Evolutionary conservation across 78 protist genomes (phyloP), one percentile per base, ranked within the genome.

Genomic region (Dictyostelium citrinum): DNA sequence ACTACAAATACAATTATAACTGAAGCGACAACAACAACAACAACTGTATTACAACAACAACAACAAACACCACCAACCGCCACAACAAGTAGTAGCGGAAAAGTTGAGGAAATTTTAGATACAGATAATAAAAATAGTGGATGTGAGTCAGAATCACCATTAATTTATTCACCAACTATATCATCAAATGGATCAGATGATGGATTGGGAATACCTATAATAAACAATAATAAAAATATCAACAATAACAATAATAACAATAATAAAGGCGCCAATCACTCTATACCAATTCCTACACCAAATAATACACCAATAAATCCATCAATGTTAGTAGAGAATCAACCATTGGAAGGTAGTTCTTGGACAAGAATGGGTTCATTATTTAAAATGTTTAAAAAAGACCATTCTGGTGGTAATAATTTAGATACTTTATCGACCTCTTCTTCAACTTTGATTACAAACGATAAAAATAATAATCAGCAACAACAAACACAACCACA

Each of bases 341-440:
- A 51, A 20, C 37, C 27, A 33, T 35, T 27, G 2, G 79, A 55
- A 5, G 82, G 64, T 35, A 17, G 37, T 14, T 75, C 91, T n/a
- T 84, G 91, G 91, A 58, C 72, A 12, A 84, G 75, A 84, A 64
- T 82, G 55, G 80, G 90, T 20, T 71, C 82, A 11, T 74, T 84
- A 17, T 71, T 58, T 45, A 84, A 84, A 37, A 84, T 84, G 83
- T 84, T 71, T 33, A 84, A 84, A 20, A 84, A 84, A 33, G 77
- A 70, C 33, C 77, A 70, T 6, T 70, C 77, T 70, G 43, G 77
- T 33, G 77, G 77, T 17, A 33, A 33, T 33, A 33, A 70, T 33
- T 70, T 70, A 24, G 72, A 64, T 64, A 64, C 72, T 27, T 64
- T 64, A 64, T 64, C 72, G 33, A 6, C 77, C 4, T 31, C 77